Evolutionary conservation across 1,284 basidiomycete genomes (phyloP).

Genomic region (Papiliotrema laurentii): DNA sequence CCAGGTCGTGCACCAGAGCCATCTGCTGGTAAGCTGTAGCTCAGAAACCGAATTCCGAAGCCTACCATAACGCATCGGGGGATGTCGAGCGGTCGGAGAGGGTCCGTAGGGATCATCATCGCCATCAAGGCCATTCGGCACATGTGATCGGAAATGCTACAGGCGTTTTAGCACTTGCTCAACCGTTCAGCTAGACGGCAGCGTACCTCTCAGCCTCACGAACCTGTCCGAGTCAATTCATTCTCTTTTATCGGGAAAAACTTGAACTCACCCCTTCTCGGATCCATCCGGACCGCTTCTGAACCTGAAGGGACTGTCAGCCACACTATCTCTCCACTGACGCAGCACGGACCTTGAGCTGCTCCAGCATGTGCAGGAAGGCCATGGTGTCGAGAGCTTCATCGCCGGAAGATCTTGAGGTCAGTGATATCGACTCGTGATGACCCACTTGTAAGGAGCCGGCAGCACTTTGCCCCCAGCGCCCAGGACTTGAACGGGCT

Average conservation of each 20-base stretch:
- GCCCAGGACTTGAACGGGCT: constrained; percentile 14
- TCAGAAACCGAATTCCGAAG: background rate
- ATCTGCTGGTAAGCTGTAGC: constrained; percentile 50
- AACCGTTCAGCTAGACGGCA: background rate
- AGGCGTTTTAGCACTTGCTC: background rate
- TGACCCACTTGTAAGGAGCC: constrained; percentile 40
- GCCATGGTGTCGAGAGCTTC: constrained; percentile 65
- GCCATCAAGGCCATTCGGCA: constrained; percentile 92
- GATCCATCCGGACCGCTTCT: constrained; percentile 93
- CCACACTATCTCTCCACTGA: background rate
- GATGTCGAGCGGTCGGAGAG: constrained; percentile 61
- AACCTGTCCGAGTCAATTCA: constrained; percentile 54
- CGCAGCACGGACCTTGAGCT: constrained; percentile 63
- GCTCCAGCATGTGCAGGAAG: constrained; percentile 82
- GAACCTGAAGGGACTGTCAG: constrained; percentile 61
- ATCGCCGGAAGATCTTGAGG: constrained; percentile 56
- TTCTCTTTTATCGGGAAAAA: background rate
- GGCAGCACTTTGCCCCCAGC: constrained; percentile 42
- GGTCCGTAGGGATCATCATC: constrained; percentile 66
- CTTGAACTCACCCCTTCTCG: constrained; percentile 61
- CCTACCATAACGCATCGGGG: constrained; percentile 54
- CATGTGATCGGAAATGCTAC: constrained; percentile 93
- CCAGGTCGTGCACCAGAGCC: constrained; percentile 88
- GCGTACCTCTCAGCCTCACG: constrained; percentile 69
- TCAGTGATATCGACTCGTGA: constrained; percentile 12